Conservation (phyloP, 1,284 basidiomycete species). For the Porodaedalea pini region DNA sequence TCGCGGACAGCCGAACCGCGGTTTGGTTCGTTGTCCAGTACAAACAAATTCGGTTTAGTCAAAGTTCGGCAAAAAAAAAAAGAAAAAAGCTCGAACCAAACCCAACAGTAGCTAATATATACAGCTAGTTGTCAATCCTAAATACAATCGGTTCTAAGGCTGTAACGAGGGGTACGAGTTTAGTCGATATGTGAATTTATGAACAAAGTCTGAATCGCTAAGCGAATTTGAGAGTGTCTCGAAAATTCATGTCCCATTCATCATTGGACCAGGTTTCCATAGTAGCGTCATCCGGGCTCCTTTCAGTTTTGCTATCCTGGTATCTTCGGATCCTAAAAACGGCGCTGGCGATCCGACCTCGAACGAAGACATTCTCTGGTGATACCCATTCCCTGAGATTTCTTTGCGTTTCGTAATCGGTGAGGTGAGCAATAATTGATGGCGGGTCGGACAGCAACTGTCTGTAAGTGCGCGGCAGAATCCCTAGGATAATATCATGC, state of each 20-base stretch:
- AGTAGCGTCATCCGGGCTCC: background rate
- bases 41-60: too few relatives aligned
- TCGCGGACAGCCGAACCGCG: too few relatives aligned
- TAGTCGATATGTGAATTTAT: too few relatives aligned
- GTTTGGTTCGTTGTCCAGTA: too few relatives aligned
- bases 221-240: too few relatives aligned
- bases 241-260: background rate
- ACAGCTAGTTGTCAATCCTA: too few relatives aligned
- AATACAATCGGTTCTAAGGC: too few relatives aligned
- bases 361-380: background rate
- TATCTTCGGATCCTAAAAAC: background rate
- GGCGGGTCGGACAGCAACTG: background rate
- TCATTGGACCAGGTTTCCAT: background rate
- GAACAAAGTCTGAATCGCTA: too few relatives aligned
- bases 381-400: background rate
- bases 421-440: background rate
- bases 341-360: background rate
- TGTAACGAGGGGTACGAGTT: too few relatives aligned
- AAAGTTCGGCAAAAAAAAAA: too few relatives aligned
- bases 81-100: too few relatives aligned
- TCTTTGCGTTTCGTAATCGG: background rate
- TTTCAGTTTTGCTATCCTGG: background rate
- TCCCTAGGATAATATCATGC: background rate
- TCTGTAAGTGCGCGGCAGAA: constrained; percentile 1
- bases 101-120: too few relatives aligned